Evolutionary conservation across 1,139 yeast genomes (phyloP).

Genomic region (Saccharomycopsis hybrid): DNA sequence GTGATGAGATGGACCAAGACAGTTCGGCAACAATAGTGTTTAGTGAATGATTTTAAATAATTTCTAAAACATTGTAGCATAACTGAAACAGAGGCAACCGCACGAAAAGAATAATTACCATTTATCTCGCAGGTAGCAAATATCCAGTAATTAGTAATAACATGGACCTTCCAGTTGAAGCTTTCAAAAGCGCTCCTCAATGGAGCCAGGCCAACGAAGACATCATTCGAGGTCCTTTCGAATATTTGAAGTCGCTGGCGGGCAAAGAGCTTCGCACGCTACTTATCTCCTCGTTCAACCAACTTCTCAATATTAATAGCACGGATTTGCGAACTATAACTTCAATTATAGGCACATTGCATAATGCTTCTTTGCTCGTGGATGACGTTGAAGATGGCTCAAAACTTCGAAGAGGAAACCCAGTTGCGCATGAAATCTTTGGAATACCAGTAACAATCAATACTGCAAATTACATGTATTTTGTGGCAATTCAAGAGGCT

Average conservation of each 20-base stretch:
- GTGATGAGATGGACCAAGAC: too few species aligned
- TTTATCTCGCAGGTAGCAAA: too few species aligned
- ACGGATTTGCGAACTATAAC: slow-evolving; percentile 12
- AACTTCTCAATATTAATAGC: slow-evolving; percentile 7
- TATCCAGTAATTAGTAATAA: too few species aligned
- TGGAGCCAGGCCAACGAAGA: slow-evolving; percentile 20
- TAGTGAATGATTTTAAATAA: too few species aligned
- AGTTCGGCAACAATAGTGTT: too few species aligned
- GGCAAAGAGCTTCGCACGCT: slow-evolving; percentile 20
- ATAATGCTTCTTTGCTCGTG: slow-evolving; percentile 59
- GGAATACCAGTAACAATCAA: slow-evolving; percentile 80
- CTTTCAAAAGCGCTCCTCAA: slow-evolving; percentile 3
- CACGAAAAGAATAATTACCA: too few species aligned
- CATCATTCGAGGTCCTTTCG: slow-evolving; percentile 19
- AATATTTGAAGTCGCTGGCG: slow-evolving; percentile 10
- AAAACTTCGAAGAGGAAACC: slow-evolving; percentile 60
- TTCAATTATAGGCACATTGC: slow-evolving; percentile 48
- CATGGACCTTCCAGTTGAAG: slow-evolving; percentile 10
- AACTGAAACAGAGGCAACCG: too few species aligned
- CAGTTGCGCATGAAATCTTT: slow-evolving; percentile 69
- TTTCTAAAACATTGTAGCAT: too few species aligned
- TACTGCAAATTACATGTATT: slow-evolving; percentile 77
- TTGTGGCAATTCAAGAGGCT: slow-evolving; percentile 56
- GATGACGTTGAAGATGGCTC: slow-evolving; percentile 88
- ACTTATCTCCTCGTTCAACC: slow-evolving; percentile 18